Conservation (phyloP, 176 grass and related monocot species). For the Carex pumila region DNA sequence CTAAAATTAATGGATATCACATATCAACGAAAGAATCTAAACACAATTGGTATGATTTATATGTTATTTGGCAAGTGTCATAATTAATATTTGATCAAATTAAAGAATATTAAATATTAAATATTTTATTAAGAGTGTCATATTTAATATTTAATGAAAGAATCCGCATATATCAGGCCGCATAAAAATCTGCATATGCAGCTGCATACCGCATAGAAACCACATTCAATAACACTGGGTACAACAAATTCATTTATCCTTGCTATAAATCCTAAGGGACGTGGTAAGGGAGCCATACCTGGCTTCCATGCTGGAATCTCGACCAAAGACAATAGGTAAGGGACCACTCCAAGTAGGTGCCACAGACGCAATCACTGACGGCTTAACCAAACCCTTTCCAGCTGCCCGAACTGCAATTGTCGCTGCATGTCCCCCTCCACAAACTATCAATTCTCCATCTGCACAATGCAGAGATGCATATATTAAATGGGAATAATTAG, state of each 20-base stretch:
- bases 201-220: too few species aligned
- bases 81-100: too few species aligned
- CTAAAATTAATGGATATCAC: too few species aligned
- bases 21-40: too few species aligned
- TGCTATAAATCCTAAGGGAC: neutral
- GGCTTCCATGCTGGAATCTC: constrained; percentile 79
- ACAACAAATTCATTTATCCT: neutral
- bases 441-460: constrained; percentile 65
- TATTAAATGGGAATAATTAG: neutral
- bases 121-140: too few species aligned
- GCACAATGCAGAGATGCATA: constrained; percentile 21
- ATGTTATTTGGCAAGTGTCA: too few species aligned
- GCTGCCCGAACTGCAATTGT: constrained; percentile 75
- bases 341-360: constrained; percentile 95
- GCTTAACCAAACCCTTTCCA: constrained; percentile 71
- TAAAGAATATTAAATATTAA: too few species aligned
- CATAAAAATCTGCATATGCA: too few species aligned
- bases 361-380: constrained; percentile 64
- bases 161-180: too few species aligned
- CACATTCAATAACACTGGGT: too few species aligned
- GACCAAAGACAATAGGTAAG: constrained; percentile 92
- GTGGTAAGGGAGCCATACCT: constrained; percentile 31
- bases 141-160: too few species aligned
- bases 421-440: constrained; percentile 95
- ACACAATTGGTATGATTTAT: too few species aligned